Percentiles rank a stretch among this genome's conserved stretches.
phyloP scores from a whole-genome alignment of 768 basidiomycete genomes.

The Antrodiella citrinella region DNA sequence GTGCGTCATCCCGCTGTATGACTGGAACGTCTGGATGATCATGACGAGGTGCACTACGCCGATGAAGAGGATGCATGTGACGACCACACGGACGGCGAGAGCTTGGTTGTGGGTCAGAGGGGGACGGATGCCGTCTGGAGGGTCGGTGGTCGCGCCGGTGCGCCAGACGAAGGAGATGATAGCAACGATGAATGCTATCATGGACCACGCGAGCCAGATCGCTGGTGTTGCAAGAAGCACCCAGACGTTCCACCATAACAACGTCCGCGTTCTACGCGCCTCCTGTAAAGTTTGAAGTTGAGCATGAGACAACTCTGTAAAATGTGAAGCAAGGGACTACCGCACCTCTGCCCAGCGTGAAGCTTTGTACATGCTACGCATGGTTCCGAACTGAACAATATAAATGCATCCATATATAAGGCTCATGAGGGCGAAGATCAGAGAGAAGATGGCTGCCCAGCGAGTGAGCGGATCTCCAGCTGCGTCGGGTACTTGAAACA shows the following conservation, averaged over 20 bases:
- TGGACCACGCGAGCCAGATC: slow-evolving; percentile 69
- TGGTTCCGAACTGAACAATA: slow-evolving; percentile 62
- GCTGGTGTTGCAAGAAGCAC: slow-evolving; percentile 59
- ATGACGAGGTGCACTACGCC: slow-evolving; percentile 55
- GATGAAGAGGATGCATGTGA: slow-evolving; percentile 46
- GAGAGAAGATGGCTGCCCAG: slow-evolving; percentile 52
- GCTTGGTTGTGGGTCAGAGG: slow-evolving; percentile 31
- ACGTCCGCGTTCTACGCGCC: slow-evolving; percentile 40
- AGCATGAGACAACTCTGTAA: not conserved
- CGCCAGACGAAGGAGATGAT: slow-evolving; percentile 66
- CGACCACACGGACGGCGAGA: slow-evolving; percentile 44
- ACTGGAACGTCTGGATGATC: slow-evolving; percentile 54
- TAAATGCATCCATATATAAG: slow-evolving; percentile 68
- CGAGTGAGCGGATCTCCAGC: slow-evolving; percentile 54
- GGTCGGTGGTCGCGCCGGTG: slow-evolving; percentile 41
- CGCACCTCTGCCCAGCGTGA: slow-evolving; percentile 64
- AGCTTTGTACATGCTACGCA: slow-evolving; percentile 66
- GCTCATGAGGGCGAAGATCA: slow-evolving; percentile 63
- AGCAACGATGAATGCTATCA: slow-evolving; percentile 54
- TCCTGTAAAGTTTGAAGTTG: slow-evolving; percentile 35
- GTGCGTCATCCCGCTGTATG: slow-evolving; percentile 37
- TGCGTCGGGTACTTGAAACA: slow-evolving; percentile 50
- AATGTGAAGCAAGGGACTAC: not conserved
- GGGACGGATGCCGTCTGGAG: slow-evolving; percentile 17
- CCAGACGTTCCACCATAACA: slow-evolving; percentile 61